Base-by-base conservation (phyloP, 176 grass and related monocot species). In the barley (Hordeum vulgare) region DNA sequence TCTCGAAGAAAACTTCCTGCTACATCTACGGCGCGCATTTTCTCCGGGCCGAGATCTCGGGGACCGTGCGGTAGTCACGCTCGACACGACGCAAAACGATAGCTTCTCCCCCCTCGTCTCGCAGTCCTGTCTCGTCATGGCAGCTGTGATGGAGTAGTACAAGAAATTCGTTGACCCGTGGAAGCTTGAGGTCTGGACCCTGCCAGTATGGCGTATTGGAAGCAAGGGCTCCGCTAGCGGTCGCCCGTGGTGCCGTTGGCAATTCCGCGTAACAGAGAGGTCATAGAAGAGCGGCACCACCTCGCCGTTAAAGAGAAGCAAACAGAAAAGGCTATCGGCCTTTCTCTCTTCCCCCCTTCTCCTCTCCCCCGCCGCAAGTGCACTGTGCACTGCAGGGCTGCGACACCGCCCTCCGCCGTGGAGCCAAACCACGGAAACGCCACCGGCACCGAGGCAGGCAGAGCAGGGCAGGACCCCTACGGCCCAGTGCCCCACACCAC, bases 1-100 rank as follows among this genome's bases (percentile, higher is more conserved):
- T 27, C 40, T 63, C 87, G 70, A 85, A 89, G 71, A 81, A 76
- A 89, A 77, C 77, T 80, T 81, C 27, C 60, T 80, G 68, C 51
- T 5, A 40, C 45, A 29, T 73, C 75, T 59, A 44, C 21, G 61
- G 81, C 61, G 18, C 76, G 21, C 27, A 42, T 7, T 64, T 80
- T 76, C 49, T 59, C 17, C 58, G 23, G 26, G 5, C 10, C 42
- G 51, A 56, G 51, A 56, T 45, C 61, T 88, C 25, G 61, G 70
- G 17, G 76, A 0, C 13, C 77, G 77, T 41, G 47, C 60, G 28
- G n/a, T n/a, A n/a, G 29, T 29, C 76, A 80, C 75, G 33, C 17
- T 29, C 24, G 13, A 73, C 25, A 42, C 13, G 69, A 75, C 87
- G 2, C 27, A n/a, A 51, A 45, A n/a, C 59, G 10, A 25, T 20